Evolutionary conservation across 2,329 filamentous ascomycete species (phyloP).

Genomic region (Phialophora expanda): DNA sequence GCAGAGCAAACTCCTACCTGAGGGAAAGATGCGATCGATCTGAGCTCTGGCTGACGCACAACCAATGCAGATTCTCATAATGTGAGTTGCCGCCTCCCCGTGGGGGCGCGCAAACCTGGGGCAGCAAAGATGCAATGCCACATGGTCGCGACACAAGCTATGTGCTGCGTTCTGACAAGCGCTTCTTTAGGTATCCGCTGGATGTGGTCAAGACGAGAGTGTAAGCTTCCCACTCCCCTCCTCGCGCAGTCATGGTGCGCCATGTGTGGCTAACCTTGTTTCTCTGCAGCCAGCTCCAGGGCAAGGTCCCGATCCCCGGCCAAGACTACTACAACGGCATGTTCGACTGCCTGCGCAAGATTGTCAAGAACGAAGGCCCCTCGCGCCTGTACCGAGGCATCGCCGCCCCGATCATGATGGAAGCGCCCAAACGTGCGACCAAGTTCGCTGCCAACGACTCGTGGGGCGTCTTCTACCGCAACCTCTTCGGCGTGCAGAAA

Average conservation of each 20-base stretch:
- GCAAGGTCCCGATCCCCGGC: conserved; percentile 68
- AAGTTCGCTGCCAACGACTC: conserved; percentile 99
- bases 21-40: neutral
- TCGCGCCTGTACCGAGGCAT: conserved; percentile 96
- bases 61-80: conserved; percentile 76
- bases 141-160: neutral
- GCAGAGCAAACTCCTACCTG: conserved; percentile 1
- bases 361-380: conserved; percentile 89
- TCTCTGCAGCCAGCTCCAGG: conserved; percentile 76
- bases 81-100: conserved; percentile 61
- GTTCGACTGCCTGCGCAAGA: conserved; percentile 97
- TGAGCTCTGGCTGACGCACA: conserved; percentile 14
- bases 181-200: conserved; percentile 80
- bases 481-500: conserved; percentile 79
- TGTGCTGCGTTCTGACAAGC: conserved; percentile 8
- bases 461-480: conserved; percentile 94
- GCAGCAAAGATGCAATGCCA: neutral
- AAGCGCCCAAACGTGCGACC: conserved; percentile 92
- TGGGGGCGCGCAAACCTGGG: neutral
- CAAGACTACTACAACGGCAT: conserved; percentile 94
- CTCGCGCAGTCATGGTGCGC: neutral
- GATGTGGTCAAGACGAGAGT: conserved; percentile 98
- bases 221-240: conserved; percentile 60
- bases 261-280: conserved; percentile 2
- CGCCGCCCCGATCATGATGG: conserved; percentile 94